A percentile compares a stretch with the other conserved stretches of the same genome.
Evolutionary conservation across 257 asterid genomes (phyloP).

Genomic region (Solanum bulbocastanum): DNA sequence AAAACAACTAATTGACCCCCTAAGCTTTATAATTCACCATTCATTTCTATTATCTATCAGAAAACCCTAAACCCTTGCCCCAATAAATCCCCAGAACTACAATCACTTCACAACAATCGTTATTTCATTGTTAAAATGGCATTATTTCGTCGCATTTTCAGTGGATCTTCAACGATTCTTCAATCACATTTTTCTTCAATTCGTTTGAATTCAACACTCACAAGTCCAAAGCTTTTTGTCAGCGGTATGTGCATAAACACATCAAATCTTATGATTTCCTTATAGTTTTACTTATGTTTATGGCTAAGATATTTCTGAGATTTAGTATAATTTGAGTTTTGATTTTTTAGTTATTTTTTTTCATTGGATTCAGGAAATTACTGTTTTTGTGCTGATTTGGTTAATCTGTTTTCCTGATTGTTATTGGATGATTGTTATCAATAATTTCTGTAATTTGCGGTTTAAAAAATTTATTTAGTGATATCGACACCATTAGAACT

Average conservation of each 20-base stretch:
- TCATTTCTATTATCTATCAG: neutral
- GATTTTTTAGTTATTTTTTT: neutral
- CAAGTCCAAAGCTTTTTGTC: conserved; percentile 76
- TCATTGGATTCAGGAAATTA: neutral
- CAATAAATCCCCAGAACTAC: neutral
- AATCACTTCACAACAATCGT: neutral
- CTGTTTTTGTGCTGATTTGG: neutral
- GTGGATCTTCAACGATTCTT: conserved; percentile 28
- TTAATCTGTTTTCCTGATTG: neutral
- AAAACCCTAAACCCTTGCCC: neutral
- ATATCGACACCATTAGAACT: neutral
- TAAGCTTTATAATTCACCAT: neutral
- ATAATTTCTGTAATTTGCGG: neutral
- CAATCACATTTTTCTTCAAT: conserved; percentile 39
- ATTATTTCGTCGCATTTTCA: conserved; percentile 36
- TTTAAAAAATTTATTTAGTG: too few species aligned
- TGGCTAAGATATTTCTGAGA: neutral
- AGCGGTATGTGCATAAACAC: conserved; percentile 40
- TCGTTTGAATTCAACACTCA: conserved; percentile 71
- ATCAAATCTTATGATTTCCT: neutral
- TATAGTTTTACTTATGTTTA: neutral
- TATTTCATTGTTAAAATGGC: conserved; percentile 27
- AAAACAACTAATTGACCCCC: neutral
- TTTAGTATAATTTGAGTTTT: neutral
- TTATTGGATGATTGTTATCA: too few species aligned